These are phyloP conservation scores for Geotrichum candidum DNA, from an alignment of 1,139 yeast species.

Conservation along the genomic window DNA sequence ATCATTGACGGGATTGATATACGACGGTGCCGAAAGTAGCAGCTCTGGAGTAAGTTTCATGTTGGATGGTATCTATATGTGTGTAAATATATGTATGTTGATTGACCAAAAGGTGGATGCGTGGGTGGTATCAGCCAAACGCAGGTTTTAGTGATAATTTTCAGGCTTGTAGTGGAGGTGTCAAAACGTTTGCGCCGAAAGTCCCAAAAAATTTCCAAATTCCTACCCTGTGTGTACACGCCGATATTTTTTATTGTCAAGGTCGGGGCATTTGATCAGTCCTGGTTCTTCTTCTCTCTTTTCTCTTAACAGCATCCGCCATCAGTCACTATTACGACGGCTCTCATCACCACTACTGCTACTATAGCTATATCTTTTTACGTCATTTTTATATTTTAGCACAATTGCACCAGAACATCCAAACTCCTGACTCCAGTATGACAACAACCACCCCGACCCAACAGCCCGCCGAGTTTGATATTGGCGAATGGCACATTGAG, in stretches of 20 bases:
- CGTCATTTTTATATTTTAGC: background rate
- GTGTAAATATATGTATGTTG: too few relatives aligned
- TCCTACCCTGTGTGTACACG: background rate
- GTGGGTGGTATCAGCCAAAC: too few relatives aligned
- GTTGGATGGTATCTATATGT: background rate
- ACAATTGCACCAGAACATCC: too few relatives aligned
- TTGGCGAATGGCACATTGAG: conserved; percentile 69
- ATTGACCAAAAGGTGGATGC: too few relatives aligned
- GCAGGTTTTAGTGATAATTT: too few relatives aligned
- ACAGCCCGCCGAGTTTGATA: conserved; percentile 18
- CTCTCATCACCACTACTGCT: too few relatives aligned
- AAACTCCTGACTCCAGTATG: background rate
- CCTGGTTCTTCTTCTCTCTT: too few relatives aligned
- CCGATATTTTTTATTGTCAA: background rate
- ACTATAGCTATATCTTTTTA: background rate
- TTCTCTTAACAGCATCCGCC: too few relatives aligned
- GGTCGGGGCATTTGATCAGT: too few relatives aligned
- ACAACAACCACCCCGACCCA: background rate
- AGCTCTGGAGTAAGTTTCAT: conserved; percentile 53
- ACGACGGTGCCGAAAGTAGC: conserved; percentile 46
- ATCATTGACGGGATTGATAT: conserved; percentile 43
- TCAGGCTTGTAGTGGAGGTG: too few relatives aligned
- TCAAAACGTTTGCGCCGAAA: too few relatives aligned
- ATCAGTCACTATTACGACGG: too few relatives aligned
- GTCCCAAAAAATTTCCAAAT: background rate